phyloP scores from a whole-genome alignment of 169 alveolate species.

The Plasmodium vinckei region DNA sequence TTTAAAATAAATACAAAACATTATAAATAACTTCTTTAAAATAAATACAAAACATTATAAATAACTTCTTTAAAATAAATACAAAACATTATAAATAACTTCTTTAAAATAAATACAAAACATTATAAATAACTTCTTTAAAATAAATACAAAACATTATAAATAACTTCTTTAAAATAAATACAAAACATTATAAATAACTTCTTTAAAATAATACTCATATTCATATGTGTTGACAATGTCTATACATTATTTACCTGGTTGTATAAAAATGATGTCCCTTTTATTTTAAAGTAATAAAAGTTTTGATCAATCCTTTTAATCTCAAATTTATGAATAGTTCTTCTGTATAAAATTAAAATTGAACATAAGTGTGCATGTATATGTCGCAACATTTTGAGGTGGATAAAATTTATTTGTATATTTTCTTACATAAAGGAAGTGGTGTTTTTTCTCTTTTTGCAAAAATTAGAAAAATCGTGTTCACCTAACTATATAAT shows the following conservation, averaged over 20 bases:
- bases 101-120: not conserved
- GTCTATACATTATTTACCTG: slow-evolving; percentile 10
- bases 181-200: not conserved
- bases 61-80: not conserved
- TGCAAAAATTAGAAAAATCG: slow-evolving; percentile 66
- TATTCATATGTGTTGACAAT: not conserved
- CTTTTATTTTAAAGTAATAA: slow-evolving; percentile 68
- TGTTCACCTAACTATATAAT: slow-evolving; percentile 53
- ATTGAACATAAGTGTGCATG: not conserved
- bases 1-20: not conserved
- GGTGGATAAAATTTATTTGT: not conserved
- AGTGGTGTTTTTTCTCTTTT: slow-evolving; percentile 37
- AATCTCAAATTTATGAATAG: slow-evolving; percentile 42
- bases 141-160: not conserved
- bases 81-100: too few relatives aligned
- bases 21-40: not conserved
- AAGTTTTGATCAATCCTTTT: slow-evolving; percentile 33
- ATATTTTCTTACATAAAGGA: slow-evolving; percentile 23
- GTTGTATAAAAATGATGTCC: slow-evolving; percentile 59
- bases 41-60: not conserved
- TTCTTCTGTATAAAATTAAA: slow-evolving; percentile 12
- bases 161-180: not conserved
- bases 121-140: not conserved
- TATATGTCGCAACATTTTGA: not conserved
- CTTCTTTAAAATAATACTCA: too few relatives aligned